A percentile compares a stretch with the other conserved stretches of the same genome.
phyloP scores from a whole-genome alignment of 2,329 filamentous ascomycete species.

The Penicillium sp. region DNA sequence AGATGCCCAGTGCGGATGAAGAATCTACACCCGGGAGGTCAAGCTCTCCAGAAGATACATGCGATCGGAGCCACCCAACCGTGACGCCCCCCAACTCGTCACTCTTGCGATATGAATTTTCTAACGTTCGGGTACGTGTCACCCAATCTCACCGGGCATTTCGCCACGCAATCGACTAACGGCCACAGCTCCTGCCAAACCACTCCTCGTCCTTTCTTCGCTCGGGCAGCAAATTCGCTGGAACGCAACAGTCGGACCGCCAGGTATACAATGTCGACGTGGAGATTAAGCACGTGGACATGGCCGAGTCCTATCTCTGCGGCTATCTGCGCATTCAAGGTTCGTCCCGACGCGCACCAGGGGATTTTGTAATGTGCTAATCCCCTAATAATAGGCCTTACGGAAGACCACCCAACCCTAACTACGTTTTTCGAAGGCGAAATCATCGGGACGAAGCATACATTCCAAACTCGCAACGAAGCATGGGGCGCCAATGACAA shows the following conservation, averaged over 20 bases:
- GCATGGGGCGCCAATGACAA: constrained; percentile 90
- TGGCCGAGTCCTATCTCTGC: constrained; percentile 89
- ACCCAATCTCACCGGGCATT: constrained; percentile 2
- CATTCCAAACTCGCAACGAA: constrained; percentile 84
- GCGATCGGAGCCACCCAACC: constrained; percentile 27
- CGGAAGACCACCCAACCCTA: constrained; percentile 91
- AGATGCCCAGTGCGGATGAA: constrained; percentile 29
- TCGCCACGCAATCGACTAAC: constrained; percentile 15
- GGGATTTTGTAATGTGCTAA: constrained; percentile 2
- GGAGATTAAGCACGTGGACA: constrained; percentile 92
- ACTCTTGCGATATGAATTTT: constrained; percentile 53
- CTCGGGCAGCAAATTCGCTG: constrained; percentile 80
- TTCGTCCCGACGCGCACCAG: constrained; percentile 34
- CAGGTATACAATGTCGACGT: constrained; percentile 95
- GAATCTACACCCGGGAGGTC: constrained; percentile 30
- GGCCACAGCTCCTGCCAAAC: constrained; percentile 63
- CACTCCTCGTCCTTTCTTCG: constrained; percentile 83
- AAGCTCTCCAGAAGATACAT: constrained; percentile 34
- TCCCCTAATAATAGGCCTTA: constrained; percentile 74
- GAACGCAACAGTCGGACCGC: constrained; percentile 87
- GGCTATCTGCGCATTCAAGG: constrained; percentile 95
- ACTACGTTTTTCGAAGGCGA: constrained; percentile 98
- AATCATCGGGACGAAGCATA: constrained; percentile 91
- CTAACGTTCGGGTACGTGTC: constrained; percentile 51
- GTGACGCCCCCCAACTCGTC: constrained; percentile 38